Evolutionary conservation across 1,284 basidiomycete genomes (phyloP).

Genomic region (Filobasidium uniguttulatum): DNA sequence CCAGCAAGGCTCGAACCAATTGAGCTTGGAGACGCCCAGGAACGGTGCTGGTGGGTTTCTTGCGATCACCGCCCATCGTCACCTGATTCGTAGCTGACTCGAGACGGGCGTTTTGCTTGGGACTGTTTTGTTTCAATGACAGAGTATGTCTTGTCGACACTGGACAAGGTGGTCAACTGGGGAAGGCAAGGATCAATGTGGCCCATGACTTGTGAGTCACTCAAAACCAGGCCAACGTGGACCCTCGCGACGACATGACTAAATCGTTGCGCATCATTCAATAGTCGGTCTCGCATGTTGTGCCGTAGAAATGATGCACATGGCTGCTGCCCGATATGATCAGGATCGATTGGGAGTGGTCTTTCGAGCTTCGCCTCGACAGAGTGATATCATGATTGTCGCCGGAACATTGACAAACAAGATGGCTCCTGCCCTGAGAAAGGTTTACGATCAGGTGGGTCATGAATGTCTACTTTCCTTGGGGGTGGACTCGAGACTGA

Average conservation of each 20-base stretch:
- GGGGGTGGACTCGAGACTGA: neutral
- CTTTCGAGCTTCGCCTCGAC: constrained; percentile 94
- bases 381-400: constrained; percentile 99
- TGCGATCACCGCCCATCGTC: too few species aligned
- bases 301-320: constrained; percentile 92
- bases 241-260: neutral
- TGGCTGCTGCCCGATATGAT: constrained; percentile 94
- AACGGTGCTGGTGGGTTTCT: constrained; percentile 66
- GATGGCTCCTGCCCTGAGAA: constrained; percentile 94
- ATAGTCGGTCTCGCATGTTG: constrained; percentile 82
- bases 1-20: constrained; percentile 64
- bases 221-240: neutral
- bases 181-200: constrained; percentile 95
- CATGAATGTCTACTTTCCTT: too few species aligned
- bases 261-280: constrained; percentile 27
- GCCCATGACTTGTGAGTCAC: constrained; percentile 83
- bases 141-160: constrained; percentile 93
- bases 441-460: constrained; percentile 35
- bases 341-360: constrained; percentile 96
- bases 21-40: constrained; percentile 70
- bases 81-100: neutral
- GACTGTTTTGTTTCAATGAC: constrained; percentile 14
- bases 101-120: neutral
- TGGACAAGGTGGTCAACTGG: constrained; percentile 98
- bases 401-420: constrained; percentile 99